Evolutionary conservation across 345 rosid species (phyloP).

Genomic region (rapeseed (Brassica napus)): Da-Ae NC_063435.1:20913501-20914000

Average conservation of each 20-base stretch:
- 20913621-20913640: constrained; percentile 1
- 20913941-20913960: no score
- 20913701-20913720: not conserved
- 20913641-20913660: not conserved
- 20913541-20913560: not conserved
- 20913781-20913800: not conserved
- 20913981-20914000: no score
- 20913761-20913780: not conserved
- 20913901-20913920: no score
- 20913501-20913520: not conserved
- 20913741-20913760: not conserved
- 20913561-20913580: not conserved
- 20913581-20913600: not conserved
- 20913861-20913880: no score
- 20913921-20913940: no score
- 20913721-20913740: not conserved
- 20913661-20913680: not conserved
- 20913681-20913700: not conserved
- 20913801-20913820: not conserved
- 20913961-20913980: no score
- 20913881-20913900: no score
- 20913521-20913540: not conserved
- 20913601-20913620: not conserved
- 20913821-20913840: no score
- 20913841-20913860: no score